Base-by-base conservation (phyloP, 345 rosid genomes). In the Pistacia integerrima region DNA sequence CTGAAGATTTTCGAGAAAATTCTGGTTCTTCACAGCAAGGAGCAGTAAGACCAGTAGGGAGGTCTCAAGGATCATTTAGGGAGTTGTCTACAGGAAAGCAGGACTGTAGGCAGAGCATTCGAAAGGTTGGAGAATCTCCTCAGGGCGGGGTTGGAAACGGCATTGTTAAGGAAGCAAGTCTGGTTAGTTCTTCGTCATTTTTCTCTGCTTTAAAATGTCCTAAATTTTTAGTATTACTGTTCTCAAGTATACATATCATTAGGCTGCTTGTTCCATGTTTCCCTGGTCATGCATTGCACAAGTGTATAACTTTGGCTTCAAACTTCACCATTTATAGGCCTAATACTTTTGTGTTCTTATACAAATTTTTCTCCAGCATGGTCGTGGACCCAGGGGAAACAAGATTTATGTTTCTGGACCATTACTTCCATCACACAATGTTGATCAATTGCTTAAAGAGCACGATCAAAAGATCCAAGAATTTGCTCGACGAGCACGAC, bases 351-450 rank as follows among this genome's bases (percentile, higher is more conserved):
- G 67, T n/a, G 68, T 69, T 64, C n/a, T 63, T 62, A 22, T 63
- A 67, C 70, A 73, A 74, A 0, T 76, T 67, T 77, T 64, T 58
- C 76, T 77, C n/a, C 88, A 91, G 98, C 84, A 81, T 41, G 84
- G 78, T 71, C 83, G 68, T 0, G 88, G 85, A 8, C 41, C 86
- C 0, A 88, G 81, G 78, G 92, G 89, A 70, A 86, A 86, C 89
- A 96, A 89, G 90, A 93, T 96, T 35, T 96, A 88, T 67, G 81
- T 91, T 64, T 96, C 99, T 3, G 98, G 99, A 79, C 97, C 98
- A 6, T 83, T 93, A 49, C 84, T 96, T 74, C 85, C 91, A 49
- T 86, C 98, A 28, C 85, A 88, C 84, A 89, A 96, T 74, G 86
- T 91, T 25, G 98, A 93, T 48, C 94, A 92, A 62, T 88, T 96